Percentiles rank a stretch among this genome's conserved stretches.
Evolutionary conservation across 441 rosid species (phyloP).

Genomic region (Theobroma grandiflorum): DNA sequence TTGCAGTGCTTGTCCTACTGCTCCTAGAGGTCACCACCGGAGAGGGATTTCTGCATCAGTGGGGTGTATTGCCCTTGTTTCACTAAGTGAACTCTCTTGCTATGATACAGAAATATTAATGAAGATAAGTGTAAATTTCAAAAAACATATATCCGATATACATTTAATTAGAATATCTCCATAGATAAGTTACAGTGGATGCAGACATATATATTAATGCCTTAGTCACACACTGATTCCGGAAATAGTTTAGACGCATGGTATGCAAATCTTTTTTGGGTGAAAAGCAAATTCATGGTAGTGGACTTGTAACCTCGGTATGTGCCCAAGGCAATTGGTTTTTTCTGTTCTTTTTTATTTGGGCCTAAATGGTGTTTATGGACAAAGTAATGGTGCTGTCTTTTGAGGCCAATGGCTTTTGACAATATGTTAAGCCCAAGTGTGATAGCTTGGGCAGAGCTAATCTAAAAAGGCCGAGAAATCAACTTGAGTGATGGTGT

Average conservation of each 20-base stretch:
- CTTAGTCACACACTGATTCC: not conserved
- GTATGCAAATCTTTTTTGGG: constrained; percentile 6
- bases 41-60: constrained; percentile 92
- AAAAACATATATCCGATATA: constrained; percentile 25
- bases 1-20: constrained; percentile 88
- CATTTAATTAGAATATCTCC: not conserved
- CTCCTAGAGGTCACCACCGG: constrained; percentile 94
- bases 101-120: not conserved
- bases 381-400: no score
- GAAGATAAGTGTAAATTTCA: constrained; percentile 9
- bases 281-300: constrained; percentile 20
- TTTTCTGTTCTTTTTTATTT: no score
- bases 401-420: no score
- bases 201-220: not conserved
- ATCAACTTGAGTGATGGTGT: no score
- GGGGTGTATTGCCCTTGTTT: constrained; percentile 78
- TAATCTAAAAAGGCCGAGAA: no score
- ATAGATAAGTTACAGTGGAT: constrained; percentile 9
- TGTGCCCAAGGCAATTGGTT: not conserved
- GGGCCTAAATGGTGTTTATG: no score
- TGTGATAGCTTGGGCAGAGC: no score
- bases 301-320: not conserved
- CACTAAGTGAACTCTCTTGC: constrained; percentile 37
- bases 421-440: no score
- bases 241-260: constrained; percentile 22